phyloP scores from a whole-genome alignment of 2,329 filamentous ascomycete species.

The Fusarium dimerum region DNA sequence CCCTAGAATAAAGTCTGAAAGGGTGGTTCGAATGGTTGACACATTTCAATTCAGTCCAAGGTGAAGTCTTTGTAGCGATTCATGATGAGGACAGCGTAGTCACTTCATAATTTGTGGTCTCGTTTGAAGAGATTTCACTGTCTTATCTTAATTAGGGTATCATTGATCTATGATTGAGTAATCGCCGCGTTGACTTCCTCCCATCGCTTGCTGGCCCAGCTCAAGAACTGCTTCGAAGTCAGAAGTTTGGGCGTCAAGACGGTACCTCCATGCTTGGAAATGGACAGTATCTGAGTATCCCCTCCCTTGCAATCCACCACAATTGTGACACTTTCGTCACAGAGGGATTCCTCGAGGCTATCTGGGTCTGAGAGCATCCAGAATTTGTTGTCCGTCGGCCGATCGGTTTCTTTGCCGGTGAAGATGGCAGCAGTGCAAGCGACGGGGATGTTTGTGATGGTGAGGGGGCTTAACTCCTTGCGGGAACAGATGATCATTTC shows the following conservation, averaged over 20 bases:
- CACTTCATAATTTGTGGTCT: not conserved
- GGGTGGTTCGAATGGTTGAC: slow-evolving; percentile 81
- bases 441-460: slow-evolving; percentile 68
- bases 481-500: slow-evolving; percentile 77
- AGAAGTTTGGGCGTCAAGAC: slow-evolving; percentile 63
- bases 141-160: slow-evolving; percentile 24
- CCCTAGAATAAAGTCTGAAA: slow-evolving; percentile 77
- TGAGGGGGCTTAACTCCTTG: slow-evolving; percentile 55
- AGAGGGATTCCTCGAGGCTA: slow-evolving; percentile 82
- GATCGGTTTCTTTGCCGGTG: slow-evolving; percentile 58
- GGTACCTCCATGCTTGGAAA: slow-evolving; percentile 84
- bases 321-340: slow-evolving; percentile 79
- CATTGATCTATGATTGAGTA: slow-evolving; percentile 29
- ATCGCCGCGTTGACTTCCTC: slow-evolving; percentile 38
- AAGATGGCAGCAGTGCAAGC: slow-evolving; percentile 80
- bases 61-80: not conserved
- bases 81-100: no score
- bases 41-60: slow-evolving; percentile 48
- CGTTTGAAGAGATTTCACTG: not conserved
- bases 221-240: slow-evolving; percentile 62
- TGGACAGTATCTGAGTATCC: slow-evolving; percentile 60
- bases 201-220: slow-evolving; percentile 38
- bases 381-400: slow-evolving; percentile 47
- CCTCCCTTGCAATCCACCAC: slow-evolving; percentile 68
- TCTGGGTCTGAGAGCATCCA: slow-evolving; percentile 91